Base-by-base conservation (phyloP, 495 filamentous ascomycete species). In the Penicillium silybi region DNA sequence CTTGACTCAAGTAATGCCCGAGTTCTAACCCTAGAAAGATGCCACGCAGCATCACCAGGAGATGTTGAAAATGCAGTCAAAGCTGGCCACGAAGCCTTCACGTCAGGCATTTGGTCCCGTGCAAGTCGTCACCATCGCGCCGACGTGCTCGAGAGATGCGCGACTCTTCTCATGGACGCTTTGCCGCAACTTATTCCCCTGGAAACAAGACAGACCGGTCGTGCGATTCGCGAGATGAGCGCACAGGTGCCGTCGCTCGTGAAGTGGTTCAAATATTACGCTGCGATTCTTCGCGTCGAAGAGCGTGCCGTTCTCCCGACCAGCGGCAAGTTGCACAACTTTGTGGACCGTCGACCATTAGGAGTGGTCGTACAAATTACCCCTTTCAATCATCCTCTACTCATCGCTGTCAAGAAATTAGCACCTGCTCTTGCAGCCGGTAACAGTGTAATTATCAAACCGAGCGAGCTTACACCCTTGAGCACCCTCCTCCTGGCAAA, bases 401-500 rank as follows among this genome's bases (percentile, higher is more conserved):
- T 85, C 16, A 84, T 85, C 49, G 79, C 80, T n/a, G 77, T 77
- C 22, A 84, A 82, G 70, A 85, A 85, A 55, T 66, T 85, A 25
- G 82, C 73, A 4, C 78, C 82, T 0, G 81, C 83, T 0, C 71
- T 86, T 4, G 81, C 80, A 3, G 80, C 82, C 0, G 85, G 84
- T 0, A 85, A 86, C 53, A 76, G 73, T 11, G 73, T 95, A 46
- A 84, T 96, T 59, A 68, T 96, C 35, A 96, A 96, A 75, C 92
- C 92, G 4, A 93, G 90, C 0, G 92, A 96, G 70, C 83, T 90
- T 50, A 91, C 93, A 51, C 92, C 92, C 0, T 25, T 16, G 22
- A 26, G 23, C 11, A 26, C 44, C 27, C 27, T 27, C 6, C 17
- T 45, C 3, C 43, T 45, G 25, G 43, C 85, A 42, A 88, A 93